Conservation (phyloP, 2,329 filamentous ascomycete genomes). For the Aspergillus unguis region DNA sequence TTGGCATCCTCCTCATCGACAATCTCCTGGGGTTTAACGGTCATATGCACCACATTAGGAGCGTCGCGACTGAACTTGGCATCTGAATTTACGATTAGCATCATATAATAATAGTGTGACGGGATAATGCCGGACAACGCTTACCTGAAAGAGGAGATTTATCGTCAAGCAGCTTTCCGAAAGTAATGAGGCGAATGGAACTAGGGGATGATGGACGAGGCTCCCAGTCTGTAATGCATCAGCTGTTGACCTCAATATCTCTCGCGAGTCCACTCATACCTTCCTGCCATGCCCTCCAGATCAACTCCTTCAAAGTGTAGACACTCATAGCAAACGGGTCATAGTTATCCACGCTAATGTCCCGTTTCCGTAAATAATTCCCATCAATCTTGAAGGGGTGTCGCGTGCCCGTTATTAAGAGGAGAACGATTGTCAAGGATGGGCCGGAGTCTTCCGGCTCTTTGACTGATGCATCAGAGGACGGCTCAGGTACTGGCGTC, state of each 20-base stretch:
- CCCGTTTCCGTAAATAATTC: conserved; percentile 76
- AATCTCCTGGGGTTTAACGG: conserved; percentile 78
- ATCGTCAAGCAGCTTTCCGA: conserved; percentile 86
- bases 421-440: conserved; percentile 64
- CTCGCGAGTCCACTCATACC: conserved; percentile 43
- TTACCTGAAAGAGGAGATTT: conserved; percentile 80
- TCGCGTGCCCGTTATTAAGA: conserved; percentile 75
- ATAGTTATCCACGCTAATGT: conserved; percentile 69
- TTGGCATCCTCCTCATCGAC: conserved; percentile 77
- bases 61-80: conserved; percentile 71
- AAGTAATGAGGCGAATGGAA: conserved; percentile 85
- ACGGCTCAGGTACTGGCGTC: conserved; percentile 17
- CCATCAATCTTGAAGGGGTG: conserved; percentile 90
- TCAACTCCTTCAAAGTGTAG: conserved; percentile 90
- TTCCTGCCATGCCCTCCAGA: conserved; percentile 85
- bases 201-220: conserved; percentile 78
- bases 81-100: conserved; percentile 51
- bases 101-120: not conserved
- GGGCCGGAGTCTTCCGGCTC: conserved; percentile 38
- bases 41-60: conserved; percentile 92
- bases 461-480: conserved; percentile 30
- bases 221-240: conserved; percentile 67
- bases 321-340: conserved; percentile 89
- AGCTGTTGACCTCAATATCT: not conserved
- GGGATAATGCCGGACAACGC: conserved; percentile 22